These are phyloP conservation scores for Cryptococcus deneoformans DNA, from an alignment of 1,284 basidiomycete species.

Conservation along the genomic window DNA sequence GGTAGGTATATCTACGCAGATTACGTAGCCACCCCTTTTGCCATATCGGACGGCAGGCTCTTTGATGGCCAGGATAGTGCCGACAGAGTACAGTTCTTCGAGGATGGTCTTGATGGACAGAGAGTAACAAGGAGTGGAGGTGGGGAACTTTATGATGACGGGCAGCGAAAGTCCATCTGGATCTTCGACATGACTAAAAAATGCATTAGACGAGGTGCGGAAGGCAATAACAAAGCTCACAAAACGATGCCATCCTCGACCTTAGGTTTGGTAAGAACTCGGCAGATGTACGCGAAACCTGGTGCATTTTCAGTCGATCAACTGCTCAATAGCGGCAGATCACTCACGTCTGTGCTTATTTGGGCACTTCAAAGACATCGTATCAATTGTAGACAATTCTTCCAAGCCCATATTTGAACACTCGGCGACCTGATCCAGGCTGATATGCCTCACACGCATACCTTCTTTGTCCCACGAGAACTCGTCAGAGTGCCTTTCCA, in stretches of 20 bases:
- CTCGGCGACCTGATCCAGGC: not conserved
- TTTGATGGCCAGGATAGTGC: conserved; percentile 4
- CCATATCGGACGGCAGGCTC: conserved; percentile 5
- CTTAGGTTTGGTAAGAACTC: not conserved
- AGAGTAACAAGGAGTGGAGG: not conserved
- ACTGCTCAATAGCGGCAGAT: not conserved
- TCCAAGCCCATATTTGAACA: not conserved
- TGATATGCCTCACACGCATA: not conserved
- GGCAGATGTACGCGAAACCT: conserved; percentile 1
- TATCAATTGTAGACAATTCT: not conserved
- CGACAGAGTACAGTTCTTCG: conserved; percentile 1
- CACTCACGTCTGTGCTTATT: not conserved
- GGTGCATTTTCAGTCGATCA: not conserved
- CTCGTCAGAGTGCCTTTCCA: not conserved
- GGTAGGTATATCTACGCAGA: conserved; percentile 4
- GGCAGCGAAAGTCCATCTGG: not conserved
- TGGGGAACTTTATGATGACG: not conserved
- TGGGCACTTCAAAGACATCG: not conserved
- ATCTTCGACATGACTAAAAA: conserved; percentile 2
- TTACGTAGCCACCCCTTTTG: not conserved
- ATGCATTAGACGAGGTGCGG: not conserved
- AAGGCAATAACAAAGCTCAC: not conserved
- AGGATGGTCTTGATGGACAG: not conserved
- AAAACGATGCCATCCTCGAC: not conserved
- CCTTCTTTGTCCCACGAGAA: not conserved